These are phyloP conservation scores for Rosa multiflora DNA, from an alignment of 306 rosid species.

Conservation along the genomic window DNA sequence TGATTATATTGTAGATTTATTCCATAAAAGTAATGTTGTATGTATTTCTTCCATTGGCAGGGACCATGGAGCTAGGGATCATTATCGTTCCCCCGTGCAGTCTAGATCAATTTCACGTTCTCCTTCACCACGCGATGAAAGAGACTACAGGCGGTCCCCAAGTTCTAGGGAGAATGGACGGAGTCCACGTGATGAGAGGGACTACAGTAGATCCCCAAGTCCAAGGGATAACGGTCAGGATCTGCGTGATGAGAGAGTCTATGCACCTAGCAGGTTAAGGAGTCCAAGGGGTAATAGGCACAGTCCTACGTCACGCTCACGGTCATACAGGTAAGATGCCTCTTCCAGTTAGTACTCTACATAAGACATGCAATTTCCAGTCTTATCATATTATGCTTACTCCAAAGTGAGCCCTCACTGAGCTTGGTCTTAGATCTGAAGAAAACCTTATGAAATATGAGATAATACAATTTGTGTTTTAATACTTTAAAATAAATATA, in stretches of 20 bases:
- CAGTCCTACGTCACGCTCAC: conserved; percentile 57
- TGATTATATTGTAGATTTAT: conserved; percentile 5
- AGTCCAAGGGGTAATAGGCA: conserved; percentile 50
- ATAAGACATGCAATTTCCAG: background rate
- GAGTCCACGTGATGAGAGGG: conserved; percentile 43
- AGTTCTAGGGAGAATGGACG: background rate
- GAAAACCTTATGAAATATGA: background rate
- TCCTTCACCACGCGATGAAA: conserved; percentile 33
- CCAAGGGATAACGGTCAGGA: conserved; percentile 57
- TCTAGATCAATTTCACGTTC: conserved; percentile 82
- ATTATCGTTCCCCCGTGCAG: conserved; percentile 54
- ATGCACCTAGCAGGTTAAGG: conserved; percentile 48
- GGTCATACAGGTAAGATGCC: conserved; percentile 63
- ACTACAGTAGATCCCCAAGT: conserved; percentile 49
- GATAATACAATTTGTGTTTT: background rate
- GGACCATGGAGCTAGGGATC: conserved; percentile 61
- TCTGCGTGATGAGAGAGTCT: conserved; percentile 45
- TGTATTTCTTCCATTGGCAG: conserved; percentile 32
- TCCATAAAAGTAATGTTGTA: background rate
- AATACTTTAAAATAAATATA: background rate
- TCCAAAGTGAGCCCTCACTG: background rate
- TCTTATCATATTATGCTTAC: background rate
- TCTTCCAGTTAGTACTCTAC: conserved; percentile 7
- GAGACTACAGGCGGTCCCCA: conserved; percentile 4
- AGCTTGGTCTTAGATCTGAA: background rate